Conservation (phyloP, 495 filamentous ascomycete species). For the Cercophora scortea region DNA sequence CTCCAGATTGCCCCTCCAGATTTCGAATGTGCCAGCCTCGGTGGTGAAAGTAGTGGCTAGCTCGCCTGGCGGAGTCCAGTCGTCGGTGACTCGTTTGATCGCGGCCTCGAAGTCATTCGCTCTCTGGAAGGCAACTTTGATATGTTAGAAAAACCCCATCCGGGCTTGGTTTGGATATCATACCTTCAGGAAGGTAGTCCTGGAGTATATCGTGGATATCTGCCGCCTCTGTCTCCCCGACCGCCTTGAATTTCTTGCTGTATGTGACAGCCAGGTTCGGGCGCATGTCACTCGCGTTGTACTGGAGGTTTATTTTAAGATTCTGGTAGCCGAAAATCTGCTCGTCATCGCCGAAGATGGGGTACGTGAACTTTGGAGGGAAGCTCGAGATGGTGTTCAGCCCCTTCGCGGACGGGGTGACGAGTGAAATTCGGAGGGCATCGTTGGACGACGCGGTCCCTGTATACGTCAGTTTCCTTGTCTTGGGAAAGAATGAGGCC, state of each 20-base stretch:
- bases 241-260: conserved; percentile 61
- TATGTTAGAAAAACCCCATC: conserved; percentile 10
- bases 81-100: conserved; percentile 43
- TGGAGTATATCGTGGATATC: conserved; percentile 60
- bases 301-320: conserved; percentile 66
- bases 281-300: conserved; percentile 73
- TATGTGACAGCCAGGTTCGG: conserved; percentile 66
- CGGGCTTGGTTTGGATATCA: background rate
- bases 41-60: conserved; percentile 33
- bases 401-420: conserved; percentile 44
- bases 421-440: conserved; percentile 61
- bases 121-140: conserved; percentile 54
- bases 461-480: conserved; percentile 22
- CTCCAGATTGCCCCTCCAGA: conserved; percentile 44
- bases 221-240: conserved; percentile 61
- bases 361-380: conserved; percentile 79
- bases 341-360: conserved; percentile 88
- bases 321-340: conserved; percentile 83
- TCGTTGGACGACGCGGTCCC: conserved; percentile 73
- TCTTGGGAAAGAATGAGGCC: background rate
- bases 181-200: conserved; percentile 62
- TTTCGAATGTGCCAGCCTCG: conserved; percentile 34
- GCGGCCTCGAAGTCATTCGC: conserved; percentile 51
- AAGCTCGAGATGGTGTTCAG: conserved; percentile 58
- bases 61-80: conserved; percentile 52